A percentile compares a stretch with the other conserved stretches of the same genome.
phyloP scores from a whole-genome alignment of 176 grass and related monocot genomes.

The Triticum timopheevii region DNA sequence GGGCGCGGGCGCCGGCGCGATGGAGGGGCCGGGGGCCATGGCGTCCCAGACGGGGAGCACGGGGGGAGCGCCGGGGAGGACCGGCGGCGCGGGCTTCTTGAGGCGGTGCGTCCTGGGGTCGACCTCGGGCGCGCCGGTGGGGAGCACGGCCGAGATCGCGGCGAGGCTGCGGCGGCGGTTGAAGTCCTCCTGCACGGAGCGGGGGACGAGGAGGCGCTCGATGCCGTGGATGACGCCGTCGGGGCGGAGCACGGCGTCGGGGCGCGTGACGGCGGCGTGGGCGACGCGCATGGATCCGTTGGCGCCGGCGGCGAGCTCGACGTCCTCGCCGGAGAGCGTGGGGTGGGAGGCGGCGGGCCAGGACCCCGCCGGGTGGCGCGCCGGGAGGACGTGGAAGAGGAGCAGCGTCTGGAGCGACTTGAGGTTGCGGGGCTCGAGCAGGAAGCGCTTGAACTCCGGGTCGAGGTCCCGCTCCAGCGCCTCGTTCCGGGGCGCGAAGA shows the following conservation, averaged over 20 bases:
- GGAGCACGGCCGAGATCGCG: slow-evolving; percentile 74
- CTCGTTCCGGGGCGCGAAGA: slow-evolving; percentile 56
- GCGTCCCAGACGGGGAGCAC: slow-evolving; percentile 71
- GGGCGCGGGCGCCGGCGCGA: slow-evolving; percentile 54
- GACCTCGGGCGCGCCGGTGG: slow-evolving; percentile 77
- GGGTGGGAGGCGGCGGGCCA: slow-evolving; percentile 23
- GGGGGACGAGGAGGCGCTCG: slow-evolving; percentile 76
- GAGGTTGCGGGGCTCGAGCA: slow-evolving; percentile 60
- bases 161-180: slow-evolving; percentile 85
- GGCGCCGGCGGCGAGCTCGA: slow-evolving; percentile 30
- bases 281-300: slow-evolving; percentile 23
- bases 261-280: slow-evolving; percentile 46
- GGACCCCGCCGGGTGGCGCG: slow-evolving; percentile 29
- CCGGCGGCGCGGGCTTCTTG: slow-evolving; percentile 74
- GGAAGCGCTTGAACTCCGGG: slow-evolving; percentile 53
- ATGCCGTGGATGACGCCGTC: slow-evolving; percentile 95
- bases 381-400: slow-evolving; percentile 68
- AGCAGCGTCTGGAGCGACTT: slow-evolving; percentile 67
- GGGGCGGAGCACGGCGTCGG: slow-evolving; percentile 55
- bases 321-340: slow-evolving; percentile 65
- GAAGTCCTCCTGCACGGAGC: slow-evolving; percentile 91
- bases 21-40: slow-evolving; percentile 59
- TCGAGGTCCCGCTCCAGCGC: slow-evolving; percentile 51
- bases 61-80: slow-evolving; percentile 50
- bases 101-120: slow-evolving; percentile 87